Evolutionary conservation across 106 monocot genomes (phyloP), one percentile per base, ranked within the genome.

Genomic region (Xerophyta viscosa): DNA sequence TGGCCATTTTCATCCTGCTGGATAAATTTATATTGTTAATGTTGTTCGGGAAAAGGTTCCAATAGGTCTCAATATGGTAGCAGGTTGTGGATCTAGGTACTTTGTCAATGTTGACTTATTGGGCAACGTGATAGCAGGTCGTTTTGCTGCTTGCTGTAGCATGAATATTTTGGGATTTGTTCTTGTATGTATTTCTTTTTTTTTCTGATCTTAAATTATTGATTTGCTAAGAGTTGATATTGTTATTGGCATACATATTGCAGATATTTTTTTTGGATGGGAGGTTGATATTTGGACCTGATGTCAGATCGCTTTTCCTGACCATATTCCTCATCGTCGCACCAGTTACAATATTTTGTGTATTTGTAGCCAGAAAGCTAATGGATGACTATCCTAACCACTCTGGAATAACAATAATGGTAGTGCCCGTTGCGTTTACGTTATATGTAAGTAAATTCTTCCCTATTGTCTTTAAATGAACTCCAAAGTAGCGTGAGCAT

Each of bases 281-380:
- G 56, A 78, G 85, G 53, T 64, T 96, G 48, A 89, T 96, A 67
- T 96, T 88, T 79, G 94, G 94, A 58, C 94, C 94, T 48, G 88
- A 89, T 78, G 85, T 66, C 50, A 73, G 81, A 68, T 88, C 84
- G 13, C 50, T 96, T 27, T 85, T 96, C 65, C 76, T 96, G 46
- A 96, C 94, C 17, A 56, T 96, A 29, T 84, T 76, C 52, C 88
- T 96, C 23, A 89, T 96, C 37, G 68, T 82, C 54, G 88, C 76
- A 41, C 94, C 94, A 19, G 78, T 75, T 17, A 48, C 65, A 41
- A 37, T 85, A 53, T 96, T 96, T 61, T 96, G 88, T 50, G 69
- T 70, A 37, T 85, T 89, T 58, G 94, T 96, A 15, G 94, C 84
- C 31, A 81, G 81, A 71, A 84, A 88, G 24, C 56, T 96, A 29